phyloP scores from a whole-genome alignment of 1,139 yeast species.

The Sugiyamaella neomexicana region DNA sequence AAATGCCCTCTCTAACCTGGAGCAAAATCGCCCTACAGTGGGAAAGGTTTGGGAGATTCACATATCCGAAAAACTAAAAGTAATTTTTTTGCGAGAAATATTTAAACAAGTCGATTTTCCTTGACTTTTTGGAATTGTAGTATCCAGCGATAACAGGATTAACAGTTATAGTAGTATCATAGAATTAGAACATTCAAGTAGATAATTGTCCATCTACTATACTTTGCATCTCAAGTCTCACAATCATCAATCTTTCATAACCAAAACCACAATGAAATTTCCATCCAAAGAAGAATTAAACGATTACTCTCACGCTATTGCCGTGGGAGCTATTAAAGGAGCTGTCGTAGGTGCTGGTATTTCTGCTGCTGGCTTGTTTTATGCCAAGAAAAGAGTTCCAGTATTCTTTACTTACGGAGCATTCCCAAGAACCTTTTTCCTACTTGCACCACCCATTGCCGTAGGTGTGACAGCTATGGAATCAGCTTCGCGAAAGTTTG shows the following conservation, averaged over 20 bases:
- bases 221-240: too few relatives aligned
- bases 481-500: conserved; percentile 39
- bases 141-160: too few relatives aligned
- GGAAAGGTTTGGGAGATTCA: background rate
- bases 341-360: conserved; percentile 54
- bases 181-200: too few relatives aligned
- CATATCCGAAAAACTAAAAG: background rate
- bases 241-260: too few relatives aligned
- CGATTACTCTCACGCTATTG: conserved; percentile 59
- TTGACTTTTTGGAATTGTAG: background rate
- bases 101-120: background rate
- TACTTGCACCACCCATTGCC: conserved; percentile 35
- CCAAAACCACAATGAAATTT: conserved; percentile 59
- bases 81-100: background rate
- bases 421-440: conserved; percentile 34
- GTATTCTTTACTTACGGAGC: conserved; percentile 25
- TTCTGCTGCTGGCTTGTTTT: conserved; percentile 46
- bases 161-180: too few relatives aligned
- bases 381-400: conserved; percentile 23
- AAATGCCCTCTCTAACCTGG: too few relatives aligned
- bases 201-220: too few relatives aligned
- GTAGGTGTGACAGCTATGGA: conserved; percentile 40
- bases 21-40: background rate
- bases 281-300: conserved; percentile 63
- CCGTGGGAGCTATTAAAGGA: conserved; percentile 65